Evolutionary conservation across 2,329 filamentous ascomycete genomes (phyloP), one percentile per base, ranked within the genome.

Genomic region (Xylariaceae sp.): DNA sequence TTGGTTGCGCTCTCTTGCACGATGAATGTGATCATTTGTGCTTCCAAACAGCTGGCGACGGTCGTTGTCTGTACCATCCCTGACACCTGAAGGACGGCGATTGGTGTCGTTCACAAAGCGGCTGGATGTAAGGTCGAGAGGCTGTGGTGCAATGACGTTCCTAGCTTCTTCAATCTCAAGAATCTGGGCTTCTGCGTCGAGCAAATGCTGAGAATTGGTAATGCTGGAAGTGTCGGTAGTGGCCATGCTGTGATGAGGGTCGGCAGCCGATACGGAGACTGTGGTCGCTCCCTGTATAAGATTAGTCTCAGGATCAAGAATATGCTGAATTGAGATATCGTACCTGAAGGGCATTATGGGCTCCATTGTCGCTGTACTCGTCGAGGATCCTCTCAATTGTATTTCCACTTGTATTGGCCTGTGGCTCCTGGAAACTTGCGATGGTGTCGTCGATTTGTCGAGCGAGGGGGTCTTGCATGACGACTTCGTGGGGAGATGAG

Each of bases 331-430:
- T 5, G 4, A 5, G 22, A 27, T 27, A 27, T 27, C 22, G 22
- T 27, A 27, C 22, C 22, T 27, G 22, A 7, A 27, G 22, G 22
- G 22, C 22, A 27, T 27, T 27, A 7, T 27, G 22, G 4, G 22
- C 22, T 7, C 7, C 22, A 27, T 27, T 27, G 22, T 36, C 39
- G 39, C 59, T 52, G 50, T 69, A 67, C 42, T 68, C 61, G 2
- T 58, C 60, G 45, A 68, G 61, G 11, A 70, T 65, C 12, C 57
- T 60, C 15, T 65, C 64, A 3, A 69, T 62, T 0, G 65, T 69
- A 39, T 59, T 68, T 17, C 51, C 60, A 5, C 62, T 63, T 5
- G 48, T 56, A 15, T 62, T 55, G 1, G 57, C 47, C 18, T 54
- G 39, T 43, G 58, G 41, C 22, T 19, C 19, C 36, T 44, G 50